Conservation (phyloP, 108 stramenopile species). For the Heterococcus sp. region DNA sequence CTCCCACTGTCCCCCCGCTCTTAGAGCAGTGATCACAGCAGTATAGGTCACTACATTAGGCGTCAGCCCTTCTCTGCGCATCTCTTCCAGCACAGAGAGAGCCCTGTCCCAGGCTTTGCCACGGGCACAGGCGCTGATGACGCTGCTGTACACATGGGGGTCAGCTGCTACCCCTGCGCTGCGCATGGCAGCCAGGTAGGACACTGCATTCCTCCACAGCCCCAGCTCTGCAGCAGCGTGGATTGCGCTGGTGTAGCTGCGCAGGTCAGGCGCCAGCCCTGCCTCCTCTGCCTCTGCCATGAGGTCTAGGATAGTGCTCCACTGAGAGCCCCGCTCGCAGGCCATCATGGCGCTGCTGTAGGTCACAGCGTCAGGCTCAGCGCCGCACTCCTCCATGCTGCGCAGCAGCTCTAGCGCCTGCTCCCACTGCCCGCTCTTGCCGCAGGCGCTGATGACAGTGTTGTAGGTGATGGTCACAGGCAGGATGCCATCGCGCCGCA, state of each 20-base stretch:
- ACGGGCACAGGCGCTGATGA: constrained; percentile 23
- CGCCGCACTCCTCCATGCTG: too few species aligned
- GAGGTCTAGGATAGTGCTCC: constrained; percentile 16
- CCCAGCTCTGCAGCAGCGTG: constrained; percentile 31
- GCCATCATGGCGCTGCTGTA: constrained; percentile 39
- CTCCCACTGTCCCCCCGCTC: constrained; percentile 8
- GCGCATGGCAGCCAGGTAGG: constrained; percentile 22
- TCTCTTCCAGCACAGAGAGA: constrained; percentile 23
- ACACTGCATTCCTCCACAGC: constrained; percentile 11
- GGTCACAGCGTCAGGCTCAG: too few species aligned
- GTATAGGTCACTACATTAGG: constrained; percentile 41
- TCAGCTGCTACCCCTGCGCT: constrained; percentile 20
- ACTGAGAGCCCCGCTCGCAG: constrained; percentile 32
- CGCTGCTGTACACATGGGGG: constrained; percentile 12
- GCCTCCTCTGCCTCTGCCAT: constrained; percentile 29
- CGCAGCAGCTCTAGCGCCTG: too few species aligned
- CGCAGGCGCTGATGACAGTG: constrained; percentile 39
- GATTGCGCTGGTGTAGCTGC: constrained; percentile 31
- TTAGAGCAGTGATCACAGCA: constrained; percentile 19
- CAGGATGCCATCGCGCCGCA: constrained; percentile 30
- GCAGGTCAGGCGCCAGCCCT: constrained; percentile 18
- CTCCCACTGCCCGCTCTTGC: constrained; percentile 43
- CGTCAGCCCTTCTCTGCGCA: constrained; percentile 32
- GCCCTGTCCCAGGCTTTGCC: constrained; percentile 20
- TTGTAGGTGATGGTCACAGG: constrained; percentile 40